Base-by-base conservation (phyloP, 257 asterid species). In the Nicotiana paniculata region DNA sequence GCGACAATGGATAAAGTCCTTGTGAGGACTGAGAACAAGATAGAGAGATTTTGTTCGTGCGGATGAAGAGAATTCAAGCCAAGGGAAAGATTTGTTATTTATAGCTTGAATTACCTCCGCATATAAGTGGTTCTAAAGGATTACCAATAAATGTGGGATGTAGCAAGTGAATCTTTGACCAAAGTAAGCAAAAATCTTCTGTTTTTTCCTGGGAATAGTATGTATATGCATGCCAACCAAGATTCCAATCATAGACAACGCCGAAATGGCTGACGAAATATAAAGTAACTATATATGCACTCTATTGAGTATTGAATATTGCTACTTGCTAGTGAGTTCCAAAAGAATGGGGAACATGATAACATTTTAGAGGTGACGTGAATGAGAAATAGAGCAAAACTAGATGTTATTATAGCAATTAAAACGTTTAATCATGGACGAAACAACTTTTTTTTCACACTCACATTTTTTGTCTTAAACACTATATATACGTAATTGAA, bases 121-220 rank as follows among this genome's bases (percentile, higher is more conserved):
- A 37, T 37, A 5, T 37, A 37, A 0, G 43, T 37, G 61, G 62
- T 74, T 48, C 26, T 48, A 74, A 13, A 74, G 21, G 79, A 48
- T 74, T 74, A 8, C 79, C 43, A 74, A 74, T 7, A 48, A 48
- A 48, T 77, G 28, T 82, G 35, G 70, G 32, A 51, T 77, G 10
- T 61, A 53, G 37, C 65, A 66, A 30, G 37, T 75, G 82, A 81
- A 75, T 84, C 82, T 76, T 84, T 84, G 51, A 43, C 11, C 11
- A 43, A 43, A 8, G 3, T 2, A 43, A 43, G 3, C 51, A 43
- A 43, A 28, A 43, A 43, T 12, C 58, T 3, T 53, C 55, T 51
- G 15, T 9, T 51, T 11, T 51, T 11, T 6, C 55, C 55, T 10
- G 4, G 3, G 16, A 51, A 51, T 51, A 12, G 15, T 12, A 48